These are phyloP conservation scores for Fusarium albidum DNA, from an alignment of 2,329 filamentous ascomycete genomes.

Conservation along the genomic window DNA sequence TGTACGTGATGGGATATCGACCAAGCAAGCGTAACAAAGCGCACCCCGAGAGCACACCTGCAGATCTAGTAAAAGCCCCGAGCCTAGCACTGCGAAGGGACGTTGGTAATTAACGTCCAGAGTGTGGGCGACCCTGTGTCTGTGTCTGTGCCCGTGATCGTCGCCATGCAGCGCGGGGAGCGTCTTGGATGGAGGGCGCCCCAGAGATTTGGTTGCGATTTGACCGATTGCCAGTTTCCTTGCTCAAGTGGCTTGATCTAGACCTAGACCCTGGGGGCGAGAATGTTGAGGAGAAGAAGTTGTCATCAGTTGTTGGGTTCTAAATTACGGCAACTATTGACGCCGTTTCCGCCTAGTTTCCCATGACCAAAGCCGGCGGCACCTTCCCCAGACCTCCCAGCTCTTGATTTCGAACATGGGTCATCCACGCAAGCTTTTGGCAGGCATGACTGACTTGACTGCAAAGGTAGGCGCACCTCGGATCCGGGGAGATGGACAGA, in stretches of 20 bases:
- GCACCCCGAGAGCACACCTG: too few relatives aligned
- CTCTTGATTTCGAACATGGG: constrained; percentile 4
- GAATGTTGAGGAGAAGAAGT: background rate
- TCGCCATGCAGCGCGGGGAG: constrained; percentile 32
- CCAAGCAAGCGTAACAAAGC: too few relatives aligned
- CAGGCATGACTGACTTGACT: constrained; percentile 1
- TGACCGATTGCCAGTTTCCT: background rate
- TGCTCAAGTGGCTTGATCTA: background rate
- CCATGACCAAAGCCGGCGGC: background rate
- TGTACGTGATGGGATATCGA: too few relatives aligned
- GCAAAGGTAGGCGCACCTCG: constrained; percentile 1
- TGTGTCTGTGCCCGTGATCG: constrained; percentile 21
- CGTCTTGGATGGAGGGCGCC: constrained; percentile 3
- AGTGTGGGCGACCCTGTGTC: constrained; percentile 11
- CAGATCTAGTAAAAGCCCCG: too few relatives aligned
- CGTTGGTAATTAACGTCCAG: constrained; percentile 16
- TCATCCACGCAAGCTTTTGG: constrained; percentile 5
- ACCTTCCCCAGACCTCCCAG: background rate
- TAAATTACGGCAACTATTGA: background rate
- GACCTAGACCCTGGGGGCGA: background rate
- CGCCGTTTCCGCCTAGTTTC: background rate
- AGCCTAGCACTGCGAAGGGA: constrained; percentile 1
- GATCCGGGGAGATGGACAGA: constrained; percentile 23
- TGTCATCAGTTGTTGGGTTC: constrained; percentile 1
- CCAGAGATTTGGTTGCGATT: background rate